A percentile compares a stretch with the other conserved stretches of the same genome.
Evolutionary conservation across 2,329 filamentous ascomycete species (phyloP).

Genomic region (Lachnellula cervina): DNA sequence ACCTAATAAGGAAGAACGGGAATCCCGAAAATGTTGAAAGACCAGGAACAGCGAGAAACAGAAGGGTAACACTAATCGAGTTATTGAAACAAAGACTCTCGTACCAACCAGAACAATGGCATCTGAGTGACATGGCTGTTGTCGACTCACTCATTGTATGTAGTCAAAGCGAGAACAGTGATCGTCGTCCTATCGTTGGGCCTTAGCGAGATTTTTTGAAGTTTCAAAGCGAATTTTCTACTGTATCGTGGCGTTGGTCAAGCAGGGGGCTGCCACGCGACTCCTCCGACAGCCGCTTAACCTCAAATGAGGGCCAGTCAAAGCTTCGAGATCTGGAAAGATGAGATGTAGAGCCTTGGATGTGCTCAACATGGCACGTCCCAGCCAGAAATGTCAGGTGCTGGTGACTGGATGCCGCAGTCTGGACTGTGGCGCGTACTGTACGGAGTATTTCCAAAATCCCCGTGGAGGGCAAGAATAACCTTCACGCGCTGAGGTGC

Average conservation of each 20-base stretch:
- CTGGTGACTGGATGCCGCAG: constrained; percentile 1
- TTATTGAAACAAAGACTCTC: constrained; percentile 21
- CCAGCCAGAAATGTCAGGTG: neutral
- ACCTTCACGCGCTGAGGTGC: neutral
- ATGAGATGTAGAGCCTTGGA: constrained; percentile 24
- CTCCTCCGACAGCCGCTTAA: constrained; percentile 1
- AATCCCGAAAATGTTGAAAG: constrained; percentile 7
- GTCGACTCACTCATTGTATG: constrained; percentile 2
- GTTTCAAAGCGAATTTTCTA: constrained; percentile 11
- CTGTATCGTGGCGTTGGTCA: constrained; percentile 9
- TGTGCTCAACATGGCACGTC: constrained; percentile 2
- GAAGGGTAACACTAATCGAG: constrained; percentile 3
- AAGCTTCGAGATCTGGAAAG: constrained; percentile 13
- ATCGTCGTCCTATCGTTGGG: constrained; percentile 22
- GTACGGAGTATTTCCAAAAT: neutral
- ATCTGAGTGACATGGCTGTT: constrained; percentile 2
- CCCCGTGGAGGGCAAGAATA: neutral
- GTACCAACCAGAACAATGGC: constrained; percentile 9
- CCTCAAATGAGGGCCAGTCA: constrained; percentile 22
- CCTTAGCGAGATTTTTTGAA: constrained; percentile 13
- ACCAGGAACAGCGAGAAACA: constrained; percentile 5
- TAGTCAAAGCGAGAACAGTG: constrained; percentile 7
- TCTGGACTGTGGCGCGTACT: neutral
- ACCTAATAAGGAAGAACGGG: constrained; percentile 16
- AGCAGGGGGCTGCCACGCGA: constrained; percentile 6